Conservation (phyloP, 768 basidiomycete species). For the Lentinula boryana region DNA sequence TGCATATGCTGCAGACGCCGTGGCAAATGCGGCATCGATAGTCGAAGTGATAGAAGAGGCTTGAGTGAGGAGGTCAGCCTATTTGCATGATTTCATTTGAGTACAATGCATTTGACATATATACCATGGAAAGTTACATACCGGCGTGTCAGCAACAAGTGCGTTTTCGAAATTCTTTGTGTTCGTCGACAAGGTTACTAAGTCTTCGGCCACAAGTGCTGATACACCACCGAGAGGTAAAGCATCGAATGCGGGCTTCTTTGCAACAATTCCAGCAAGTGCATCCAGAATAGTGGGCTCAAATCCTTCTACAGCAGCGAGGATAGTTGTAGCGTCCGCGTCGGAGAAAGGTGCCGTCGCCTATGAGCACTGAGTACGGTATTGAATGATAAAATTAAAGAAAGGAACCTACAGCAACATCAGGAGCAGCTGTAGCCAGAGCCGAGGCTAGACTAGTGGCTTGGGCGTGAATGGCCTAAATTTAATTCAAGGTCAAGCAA, state of each 20-base stretch:
- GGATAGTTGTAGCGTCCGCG: conserved; percentile 19
- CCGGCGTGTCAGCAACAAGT: conserved; percentile 21
- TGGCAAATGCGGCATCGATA: conserved; percentile 18
- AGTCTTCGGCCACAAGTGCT: conserved; percentile 23
- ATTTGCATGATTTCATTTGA: not conserved
- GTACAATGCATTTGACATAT: no score
- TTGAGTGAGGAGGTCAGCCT: conserved; percentile 17
- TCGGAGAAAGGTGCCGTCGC: conserved; percentile 18
- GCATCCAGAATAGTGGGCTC: conserved; percentile 21
- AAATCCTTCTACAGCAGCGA: conserved; percentile 16
- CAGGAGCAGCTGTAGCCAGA: conserved; percentile 17
- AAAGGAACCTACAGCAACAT: conserved; percentile 18
- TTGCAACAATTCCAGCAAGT: conserved; percentile 15
- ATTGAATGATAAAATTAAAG: not conserved
- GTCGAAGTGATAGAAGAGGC: conserved; percentile 12
- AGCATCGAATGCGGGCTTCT: conserved; percentile 21
- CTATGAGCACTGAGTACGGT: conserved; percentile 5
- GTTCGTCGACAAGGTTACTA: conserved; percentile 15
- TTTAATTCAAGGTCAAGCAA: not conserved
- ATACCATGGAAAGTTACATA: conserved; percentile 7
- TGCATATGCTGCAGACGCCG: conserved; percentile 20
- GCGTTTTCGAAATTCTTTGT: conserved; percentile 18
- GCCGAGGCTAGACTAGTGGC: conserved; percentile 15
- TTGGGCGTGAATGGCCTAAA: conserved; percentile 21
- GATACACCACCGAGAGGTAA: conserved; percentile 23